Evolutionary conservation across 1,139 yeast species (phyloP).

Genomic region (Debaryomyces subglobosus): DNA sequence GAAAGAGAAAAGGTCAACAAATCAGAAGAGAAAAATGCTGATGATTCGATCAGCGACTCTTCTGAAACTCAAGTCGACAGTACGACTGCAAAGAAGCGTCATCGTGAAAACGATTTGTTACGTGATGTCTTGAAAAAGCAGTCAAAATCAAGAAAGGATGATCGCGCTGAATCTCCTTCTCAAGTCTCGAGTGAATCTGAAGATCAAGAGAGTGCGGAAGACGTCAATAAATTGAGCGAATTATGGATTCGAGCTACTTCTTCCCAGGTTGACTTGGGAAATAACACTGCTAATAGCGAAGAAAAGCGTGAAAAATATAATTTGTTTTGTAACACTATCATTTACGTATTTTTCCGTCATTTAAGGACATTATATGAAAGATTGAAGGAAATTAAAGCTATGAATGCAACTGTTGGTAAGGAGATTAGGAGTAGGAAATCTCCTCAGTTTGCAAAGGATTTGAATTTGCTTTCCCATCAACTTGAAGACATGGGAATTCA

Average conservation of each 20-base stretch:
- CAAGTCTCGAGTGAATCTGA: conserved; percentile 35
- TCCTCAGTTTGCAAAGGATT: conserved; percentile 86
- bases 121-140: conserved; percentile 75
- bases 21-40: conserved; percentile 16
- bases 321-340: conserved; percentile 87
- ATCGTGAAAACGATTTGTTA: conserved; percentile 66
- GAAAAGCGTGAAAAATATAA: conserved; percentile 59
- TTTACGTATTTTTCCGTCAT: conserved; percentile 88
- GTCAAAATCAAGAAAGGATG: conserved; percentile 51
- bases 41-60: conserved; percentile 12
- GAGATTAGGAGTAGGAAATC: conserved; percentile 68
- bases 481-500: conserved; percentile 79
- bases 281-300: conserved; percentile 25
- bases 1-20: conserved; percentile 23
- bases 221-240: conserved; percentile 63
- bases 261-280: conserved; percentile 24
- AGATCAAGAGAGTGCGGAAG: conserved; percentile 40
- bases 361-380: conserved; percentile 82
- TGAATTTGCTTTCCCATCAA: conserved; percentile 80
- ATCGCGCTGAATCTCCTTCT: conserved; percentile 36
- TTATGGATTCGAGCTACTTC: conserved; percentile 61
- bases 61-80: conserved; percentile 13
- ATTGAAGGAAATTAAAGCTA: conserved; percentile 70
- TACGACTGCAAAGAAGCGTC: conserved; percentile 46
- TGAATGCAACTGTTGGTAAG: conserved; percentile 66